Evolutionary conservation across 2,329 filamentous ascomycete species (phyloP).

Genomic region (Ophiostoma sp.): DNA sequence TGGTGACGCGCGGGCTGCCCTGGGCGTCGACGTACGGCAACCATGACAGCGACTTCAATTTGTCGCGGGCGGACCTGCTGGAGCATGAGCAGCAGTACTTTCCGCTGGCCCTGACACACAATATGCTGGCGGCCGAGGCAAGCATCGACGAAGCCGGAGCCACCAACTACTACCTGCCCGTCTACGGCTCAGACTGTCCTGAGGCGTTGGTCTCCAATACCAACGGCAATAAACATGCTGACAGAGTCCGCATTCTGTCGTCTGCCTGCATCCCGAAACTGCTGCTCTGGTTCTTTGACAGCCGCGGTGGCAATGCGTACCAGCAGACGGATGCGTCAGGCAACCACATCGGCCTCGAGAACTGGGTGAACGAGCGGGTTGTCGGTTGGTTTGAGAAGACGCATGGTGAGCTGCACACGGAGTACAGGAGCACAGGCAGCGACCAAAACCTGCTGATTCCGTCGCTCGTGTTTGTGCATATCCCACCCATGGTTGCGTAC

Average conservation of each 20-base stretch:
- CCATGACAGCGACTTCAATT: constrained; percentile 49
- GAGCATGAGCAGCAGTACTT: constrained; percentile 28
- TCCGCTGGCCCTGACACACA: constrained; percentile 27
- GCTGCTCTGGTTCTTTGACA: constrained; percentile 61
- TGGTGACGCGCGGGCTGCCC: constrained; percentile 41
- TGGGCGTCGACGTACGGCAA: constrained; percentile 59
- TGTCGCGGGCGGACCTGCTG: constrained; percentile 37
- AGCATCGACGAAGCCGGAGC: constrained; percentile 26
- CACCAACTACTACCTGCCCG: constrained; percentile 33
- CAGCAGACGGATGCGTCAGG: constrained; percentile 29
- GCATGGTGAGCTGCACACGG: constrained; percentile 31
- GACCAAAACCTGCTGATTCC: constrained; percentile 33
- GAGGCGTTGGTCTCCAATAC: background rate
- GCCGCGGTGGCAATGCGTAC: constrained; percentile 43
- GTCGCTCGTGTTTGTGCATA: constrained; percentile 47
- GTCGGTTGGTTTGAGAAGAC: constrained; percentile 42
- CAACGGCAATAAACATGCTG: background rate
- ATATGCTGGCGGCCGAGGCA: constrained; percentile 27
- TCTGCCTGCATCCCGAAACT: constrained; percentile 28
- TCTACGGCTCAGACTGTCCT: constrained; percentile 28
- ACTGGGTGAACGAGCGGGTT: constrained; percentile 43
- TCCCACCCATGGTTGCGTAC: constrained; percentile 36
- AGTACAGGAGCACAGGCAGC: constrained; percentile 25
- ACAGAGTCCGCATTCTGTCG: constrained; percentile 5
- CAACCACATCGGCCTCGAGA: constrained; percentile 27